Conservation (phyloP, 805 yeast species). For the Priceomyces castillae region DNA sequence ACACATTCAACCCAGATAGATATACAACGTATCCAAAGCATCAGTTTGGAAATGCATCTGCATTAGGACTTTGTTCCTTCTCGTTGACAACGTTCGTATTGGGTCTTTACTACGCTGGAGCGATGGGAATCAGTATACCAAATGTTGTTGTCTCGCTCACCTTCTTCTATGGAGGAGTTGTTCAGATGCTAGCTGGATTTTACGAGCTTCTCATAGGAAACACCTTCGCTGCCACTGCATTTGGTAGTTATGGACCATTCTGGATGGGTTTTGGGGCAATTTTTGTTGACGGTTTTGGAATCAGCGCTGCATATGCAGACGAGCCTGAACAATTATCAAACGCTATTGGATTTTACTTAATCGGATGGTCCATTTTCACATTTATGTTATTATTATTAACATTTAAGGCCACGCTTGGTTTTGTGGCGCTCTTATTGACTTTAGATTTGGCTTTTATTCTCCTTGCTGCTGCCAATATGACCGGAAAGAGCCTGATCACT, state of each 20-base stretch:
- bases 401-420: constrained; percentile 46
- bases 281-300: constrained; percentile 55
- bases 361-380: constrained; percentile 66
- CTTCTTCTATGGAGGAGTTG: constrained; percentile 49
- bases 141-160: constrained; percentile 46
- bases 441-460: constrained; percentile 55
- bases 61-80: constrained; percentile 52
- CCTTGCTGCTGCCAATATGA: constrained; percentile 51
- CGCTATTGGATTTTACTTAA: constrained; percentile 55
- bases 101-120: constrained; percentile 46
- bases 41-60: constrained; percentile 51
- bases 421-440: constrained; percentile 52
- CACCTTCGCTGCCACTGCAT: constrained; percentile 55
- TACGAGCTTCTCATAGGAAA: constrained; percentile 51
- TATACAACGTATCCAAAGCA: constrained; percentile 45
- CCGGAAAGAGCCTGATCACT: constrained; percentile 17
- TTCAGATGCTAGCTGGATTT: constrained; percentile 49
- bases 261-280: constrained; percentile 51
- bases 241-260: constrained; percentile 54
- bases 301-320: constrained; percentile 45
- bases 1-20: constrained; percentile 47
- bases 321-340: constrained; percentile 41
- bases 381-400: constrained; percentile 56
- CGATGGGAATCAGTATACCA: constrained; percentile 42
- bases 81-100: constrained; percentile 46